A percentile compares a stretch with the other conserved stretches of the same genome.
Evolutionary conservation across 2,329 filamentous ascomycete genomes (phyloP).

Genomic region (Sporothrix humicola): DNA sequence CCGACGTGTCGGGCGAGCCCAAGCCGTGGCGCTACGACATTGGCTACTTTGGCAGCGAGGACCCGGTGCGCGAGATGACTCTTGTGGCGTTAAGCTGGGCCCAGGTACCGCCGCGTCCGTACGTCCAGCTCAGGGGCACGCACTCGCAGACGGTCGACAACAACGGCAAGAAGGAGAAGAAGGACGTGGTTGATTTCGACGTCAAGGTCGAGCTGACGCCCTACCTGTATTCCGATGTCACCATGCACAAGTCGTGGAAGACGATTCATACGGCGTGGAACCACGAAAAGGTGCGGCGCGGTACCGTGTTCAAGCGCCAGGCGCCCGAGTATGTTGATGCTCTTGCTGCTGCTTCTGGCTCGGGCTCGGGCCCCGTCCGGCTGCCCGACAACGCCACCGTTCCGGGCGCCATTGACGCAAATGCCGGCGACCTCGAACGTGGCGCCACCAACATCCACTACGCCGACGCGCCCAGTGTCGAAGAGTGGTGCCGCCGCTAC

Average conservation of each 20-base stretch:
- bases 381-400: conserved; percentile 36
- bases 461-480: too few species aligned
- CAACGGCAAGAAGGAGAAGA: conserved; percentile 54
- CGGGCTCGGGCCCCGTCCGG: conserved; percentile 44
- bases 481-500: conserved; percentile 72
- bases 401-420: too few species aligned
- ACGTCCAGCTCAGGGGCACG: conserved; percentile 58
- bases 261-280: conserved; percentile 60
- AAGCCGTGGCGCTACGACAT: conserved; percentile 30
- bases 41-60: background rate
- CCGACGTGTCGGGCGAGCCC: background rate
- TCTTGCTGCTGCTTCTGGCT: too few species aligned
- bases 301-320: conserved; percentile 61
- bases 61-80: conserved; percentile 24
- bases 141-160: conserved; percentile 55
- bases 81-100: conserved; percentile 45
- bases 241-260: conserved; percentile 49
- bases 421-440: background rate
- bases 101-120: conserved; percentile 58
- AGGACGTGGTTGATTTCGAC: conserved; percentile 63
- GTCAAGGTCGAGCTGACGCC: conserved; percentile 64
- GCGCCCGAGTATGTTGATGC: conserved; percentile 42
- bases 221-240: conserved; percentile 58
- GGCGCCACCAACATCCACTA: background rate
- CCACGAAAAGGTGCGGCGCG: conserved; percentile 67